Percentiles rank a stretch among this genome's conserved stretches.
These are phyloP conservation scores for Lactarius pseudohatsudake DNA, from an alignment of 768 basidiomycete species.

Conservation along the genomic window DNA sequence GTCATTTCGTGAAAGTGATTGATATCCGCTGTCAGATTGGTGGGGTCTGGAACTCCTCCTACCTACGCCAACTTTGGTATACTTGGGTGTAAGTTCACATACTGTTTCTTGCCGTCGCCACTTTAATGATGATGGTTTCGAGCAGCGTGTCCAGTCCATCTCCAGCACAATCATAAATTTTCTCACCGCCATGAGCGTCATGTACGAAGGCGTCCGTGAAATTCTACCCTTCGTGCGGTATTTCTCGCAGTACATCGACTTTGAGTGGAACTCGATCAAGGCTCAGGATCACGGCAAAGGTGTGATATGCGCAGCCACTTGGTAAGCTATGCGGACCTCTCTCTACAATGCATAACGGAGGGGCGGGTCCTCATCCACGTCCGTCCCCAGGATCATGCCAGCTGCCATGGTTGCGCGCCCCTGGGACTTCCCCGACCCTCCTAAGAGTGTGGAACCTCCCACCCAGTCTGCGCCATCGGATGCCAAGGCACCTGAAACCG, in stretches of 20 bases:
- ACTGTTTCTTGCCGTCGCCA: background rate
- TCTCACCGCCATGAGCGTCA: constrained; percentile 65
- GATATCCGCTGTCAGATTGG: constrained; percentile 58
- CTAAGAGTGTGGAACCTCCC: constrained; percentile 18
- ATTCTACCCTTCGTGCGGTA: constrained; percentile 84
- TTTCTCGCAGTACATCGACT: constrained; percentile 74
- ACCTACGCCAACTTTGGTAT: constrained; percentile 64
- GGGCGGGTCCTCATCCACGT: background rate
- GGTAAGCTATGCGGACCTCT: constrained; percentile 43
- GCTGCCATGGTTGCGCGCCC: constrained; percentile 74
- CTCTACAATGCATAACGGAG: background rate
- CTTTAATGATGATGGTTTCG: constrained; percentile 15
- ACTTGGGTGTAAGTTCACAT: constrained; percentile 50
- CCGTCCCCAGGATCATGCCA: constrained; percentile 63
- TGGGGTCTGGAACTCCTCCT: constrained; percentile 84
- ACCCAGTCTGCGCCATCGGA: constrained; percentile 4
- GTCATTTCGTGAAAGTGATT: background rate
- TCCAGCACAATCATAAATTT: constrained; percentile 66
- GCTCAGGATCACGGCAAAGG: constrained; percentile 66
- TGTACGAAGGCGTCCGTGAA: constrained; percentile 76
- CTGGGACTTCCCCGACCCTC: constrained; percentile 67
- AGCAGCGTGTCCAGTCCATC: constrained; percentile 59
- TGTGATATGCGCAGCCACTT: constrained; percentile 89
- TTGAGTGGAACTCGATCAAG: constrained; percentile 67
- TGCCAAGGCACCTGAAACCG: background rate